These are phyloP conservation scores for Danielia reshetovae DNA, from an alignment of 805 yeast species.

Conservation along the genomic window DNA sequence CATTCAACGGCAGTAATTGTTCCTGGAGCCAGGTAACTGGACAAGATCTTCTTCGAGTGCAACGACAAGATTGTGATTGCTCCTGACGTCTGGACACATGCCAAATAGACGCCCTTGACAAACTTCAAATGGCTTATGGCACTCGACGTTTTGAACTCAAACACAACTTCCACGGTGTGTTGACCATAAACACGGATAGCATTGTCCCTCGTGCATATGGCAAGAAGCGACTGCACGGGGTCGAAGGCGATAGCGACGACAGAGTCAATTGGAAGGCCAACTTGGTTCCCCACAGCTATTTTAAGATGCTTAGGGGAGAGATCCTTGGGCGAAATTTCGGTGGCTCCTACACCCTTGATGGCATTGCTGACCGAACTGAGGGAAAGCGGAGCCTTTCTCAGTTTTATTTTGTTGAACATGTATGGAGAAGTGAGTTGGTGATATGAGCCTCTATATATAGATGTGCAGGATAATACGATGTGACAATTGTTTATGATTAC, in stretches of 20 bases:
- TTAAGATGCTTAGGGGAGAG: conserved; percentile 28
- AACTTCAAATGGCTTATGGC: conserved; percentile 58
- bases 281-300: conserved; percentile 25
- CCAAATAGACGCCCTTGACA: conserved; percentile 77
- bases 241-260: conserved; percentile 73
- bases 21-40: conserved; percentile 59
- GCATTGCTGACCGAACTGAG: conserved; percentile 40
- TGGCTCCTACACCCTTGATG: conserved; percentile 29
- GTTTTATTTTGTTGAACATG: conserved; percentile 38
- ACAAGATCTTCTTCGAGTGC: conserved; percentile 55
- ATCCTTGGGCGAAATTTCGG: conserved; percentile 33
- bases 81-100: conserved; percentile 61
- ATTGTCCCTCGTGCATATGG: conserved; percentile 69
- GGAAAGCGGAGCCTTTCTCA: conserved; percentile 40
- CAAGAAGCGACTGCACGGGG: conserved; percentile 83
- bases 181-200: conserved; percentile 81
- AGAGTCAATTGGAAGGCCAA: conserved; percentile 50
- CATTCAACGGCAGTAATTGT: conserved; percentile 64
- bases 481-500: too few relatives aligned
- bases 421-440: not conserved
- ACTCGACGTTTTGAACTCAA: conserved; percentile 48
- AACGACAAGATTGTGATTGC: conserved; percentile 68
- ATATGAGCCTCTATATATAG: not conserved
- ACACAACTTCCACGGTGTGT: conserved; percentile 67
- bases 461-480: too few relatives aligned